Percentiles rank a stretch among this genome's conserved stretches.
Evolutionary conservation across 768 basidiomycete species (phyloP).

Genomic region (Trametes sanguinea): DNA sequence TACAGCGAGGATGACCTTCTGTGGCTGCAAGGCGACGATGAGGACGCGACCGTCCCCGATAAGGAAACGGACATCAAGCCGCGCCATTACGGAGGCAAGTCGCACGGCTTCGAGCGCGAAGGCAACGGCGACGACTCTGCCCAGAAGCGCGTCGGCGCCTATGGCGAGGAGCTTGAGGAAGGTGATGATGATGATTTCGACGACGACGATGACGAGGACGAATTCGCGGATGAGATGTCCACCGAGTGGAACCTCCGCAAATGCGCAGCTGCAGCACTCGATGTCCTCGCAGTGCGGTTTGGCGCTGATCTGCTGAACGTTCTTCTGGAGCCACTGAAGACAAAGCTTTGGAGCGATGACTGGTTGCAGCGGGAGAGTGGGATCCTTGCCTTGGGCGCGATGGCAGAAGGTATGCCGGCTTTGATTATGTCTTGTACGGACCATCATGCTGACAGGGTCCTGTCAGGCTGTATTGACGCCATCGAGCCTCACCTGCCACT

Average conservation of each 20-base stretch:
- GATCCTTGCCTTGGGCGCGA: constrained; percentile 93
- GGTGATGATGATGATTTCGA: constrained; percentile 91
- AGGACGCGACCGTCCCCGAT: constrained; percentile 88
- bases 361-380: constrained; percentile 97
- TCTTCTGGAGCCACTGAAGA: constrained; percentile 85
- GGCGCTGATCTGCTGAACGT: constrained; percentile 87
- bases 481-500: constrained; percentile 95
- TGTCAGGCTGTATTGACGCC: constrained; percentile 89
- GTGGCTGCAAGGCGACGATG: constrained; percentile 90
- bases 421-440: neutral
- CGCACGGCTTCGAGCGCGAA: constrained; percentile 84
- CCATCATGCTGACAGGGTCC: constrained; percentile 6
- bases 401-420: constrained; percentile 84
- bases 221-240: constrained; percentile 94
- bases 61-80: constrained; percentile 97
- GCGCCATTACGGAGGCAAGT: constrained; percentile 83
- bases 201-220: constrained; percentile 83
- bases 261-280: constrained; percentile 95
- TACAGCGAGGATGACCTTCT: constrained; percentile 96
- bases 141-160: constrained; percentile 51
- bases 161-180: constrained; percentile 78
- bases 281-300: constrained; percentile 94
- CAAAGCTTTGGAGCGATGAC: constrained; percentile 88
- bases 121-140: constrained; percentile 40
- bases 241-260: constrained; percentile 99